Conservation (phyloP, 192 early-diverging fungal species). For the Entrophospora sp. region DNA sequence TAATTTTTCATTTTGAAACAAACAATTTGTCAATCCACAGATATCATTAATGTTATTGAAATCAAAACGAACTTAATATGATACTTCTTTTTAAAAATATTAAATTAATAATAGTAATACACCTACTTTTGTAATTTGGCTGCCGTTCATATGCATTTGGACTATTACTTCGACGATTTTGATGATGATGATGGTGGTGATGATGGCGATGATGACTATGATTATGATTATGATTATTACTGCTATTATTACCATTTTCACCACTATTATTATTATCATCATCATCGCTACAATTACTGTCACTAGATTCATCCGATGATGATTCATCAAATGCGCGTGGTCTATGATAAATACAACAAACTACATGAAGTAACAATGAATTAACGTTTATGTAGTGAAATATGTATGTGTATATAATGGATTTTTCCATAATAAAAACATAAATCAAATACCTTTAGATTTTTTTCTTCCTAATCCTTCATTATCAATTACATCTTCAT, state of each 20-base stretch:
- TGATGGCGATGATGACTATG: slow-evolving; percentile 3
- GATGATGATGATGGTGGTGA: slow-evolving; percentile 14
- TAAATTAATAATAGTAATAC: too few species aligned
- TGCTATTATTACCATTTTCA: too few species aligned
- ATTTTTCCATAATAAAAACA: neutral
- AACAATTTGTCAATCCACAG: too few species aligned
- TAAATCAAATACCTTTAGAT: slow-evolving; percentile 42
- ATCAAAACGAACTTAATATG: too few species aligned
- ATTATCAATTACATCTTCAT: slow-evolving; percentile 50
- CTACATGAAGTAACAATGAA: slow-evolving; percentile 21
- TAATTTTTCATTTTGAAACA: too few species aligned
- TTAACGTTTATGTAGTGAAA: too few species aligned
- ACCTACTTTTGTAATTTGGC: slow-evolving; percentile 29
- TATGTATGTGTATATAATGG: too few species aligned
- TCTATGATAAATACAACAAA: slow-evolving; percentile 64
- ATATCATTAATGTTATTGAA: too few species aligned
- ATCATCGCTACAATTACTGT: neutral
- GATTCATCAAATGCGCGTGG: slow-evolving; percentile 36
- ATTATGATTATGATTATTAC: neutral
- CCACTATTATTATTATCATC: too few species aligned
- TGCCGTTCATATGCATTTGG: slow-evolving; percentile 38
- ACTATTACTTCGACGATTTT: slow-evolving; percentile 6
- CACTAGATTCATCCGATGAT: slow-evolving; percentile 25
- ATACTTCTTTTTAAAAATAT: too few species aligned
- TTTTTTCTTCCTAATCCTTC: slow-evolving; percentile 55